These are phyloP conservation scores for Cochlearia excelsa DNA, from an alignment of 345 rosid genomes.

Conservation along the genomic window DNA sequence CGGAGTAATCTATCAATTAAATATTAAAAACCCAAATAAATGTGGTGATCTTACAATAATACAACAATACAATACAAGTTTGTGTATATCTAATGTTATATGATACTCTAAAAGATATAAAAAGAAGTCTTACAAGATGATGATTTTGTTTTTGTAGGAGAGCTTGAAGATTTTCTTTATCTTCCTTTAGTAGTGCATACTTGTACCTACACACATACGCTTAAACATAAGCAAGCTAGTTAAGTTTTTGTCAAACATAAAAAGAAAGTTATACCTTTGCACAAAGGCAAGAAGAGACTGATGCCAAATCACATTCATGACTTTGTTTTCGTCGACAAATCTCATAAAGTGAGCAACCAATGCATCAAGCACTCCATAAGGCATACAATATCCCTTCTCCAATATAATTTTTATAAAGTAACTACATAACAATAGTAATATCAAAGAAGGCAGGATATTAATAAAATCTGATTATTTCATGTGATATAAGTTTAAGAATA, in stretches of 20 bases:
- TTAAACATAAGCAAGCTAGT: neutral
- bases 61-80: neutral
- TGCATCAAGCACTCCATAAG: conserved; percentile 79
- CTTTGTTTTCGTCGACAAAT: conserved; percentile 64
- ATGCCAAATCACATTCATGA: conserved; percentile 98
- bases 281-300: conserved; percentile 90
- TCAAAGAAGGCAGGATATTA: neutral
- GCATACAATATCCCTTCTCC: conserved; percentile 92
- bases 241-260: too few species aligned
- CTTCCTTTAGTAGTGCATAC: conserved; percentile 73
- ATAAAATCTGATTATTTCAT: neutral
- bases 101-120: too few species aligned
- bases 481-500: too few species aligned
- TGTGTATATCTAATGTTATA: too few species aligned
- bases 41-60: neutral
- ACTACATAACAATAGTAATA: conserved; percentile 43
- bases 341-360: conserved; percentile 79
- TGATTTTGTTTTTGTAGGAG: conserved; percentile 70
- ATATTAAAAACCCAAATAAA: conserved; percentile 8
- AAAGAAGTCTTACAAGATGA: conserved; percentile 54
- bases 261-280: conserved; percentile 60
- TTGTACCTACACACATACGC: conserved; percentile 61
- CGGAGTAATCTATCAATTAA: conserved; percentile 61
- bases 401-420: conserved; percentile 83
- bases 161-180: conserved; percentile 62